These are phyloP conservation scores for Vigna angularis DNA, from an alignment of 306 rosid species.

Conservation along the genomic window DNA sequence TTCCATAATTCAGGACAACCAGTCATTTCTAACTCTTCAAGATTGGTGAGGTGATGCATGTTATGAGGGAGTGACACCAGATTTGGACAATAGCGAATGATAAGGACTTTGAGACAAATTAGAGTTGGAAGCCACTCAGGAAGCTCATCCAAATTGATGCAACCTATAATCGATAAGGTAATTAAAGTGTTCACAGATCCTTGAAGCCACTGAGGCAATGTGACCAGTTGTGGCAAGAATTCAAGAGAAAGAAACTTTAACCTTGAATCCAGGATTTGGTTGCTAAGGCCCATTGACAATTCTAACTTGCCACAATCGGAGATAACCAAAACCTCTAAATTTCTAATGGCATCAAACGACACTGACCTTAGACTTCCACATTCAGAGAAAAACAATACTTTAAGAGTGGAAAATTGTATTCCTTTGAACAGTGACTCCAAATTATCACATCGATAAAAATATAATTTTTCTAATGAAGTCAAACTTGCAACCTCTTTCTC, in stretches of 20 bases:
- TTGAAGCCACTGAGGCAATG: not conserved
- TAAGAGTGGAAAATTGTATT: not conserved
- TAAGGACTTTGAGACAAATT: not conserved
- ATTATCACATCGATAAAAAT: too few relatives aligned
- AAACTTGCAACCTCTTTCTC: too few relatives aligned
- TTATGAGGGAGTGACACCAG: not conserved
- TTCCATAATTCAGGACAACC: not conserved
- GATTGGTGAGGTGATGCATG: not conserved
- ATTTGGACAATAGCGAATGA: fast-evolving
- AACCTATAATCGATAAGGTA: fast-evolving
- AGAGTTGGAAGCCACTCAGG: not conserved
- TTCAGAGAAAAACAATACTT: fast-evolving
- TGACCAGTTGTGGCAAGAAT: not conserved
- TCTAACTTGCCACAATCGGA: fast-evolving
- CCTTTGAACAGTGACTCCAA: too few relatives aligned
- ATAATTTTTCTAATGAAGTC: too few relatives aligned
- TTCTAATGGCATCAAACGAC: not conserved
- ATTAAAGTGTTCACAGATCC: not conserved
- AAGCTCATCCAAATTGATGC: not conserved
- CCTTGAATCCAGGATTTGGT: not conserved
- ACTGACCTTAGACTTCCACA: not conserved
- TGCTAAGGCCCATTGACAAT: not conserved
- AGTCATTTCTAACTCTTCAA: not conserved
- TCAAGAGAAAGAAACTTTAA: not conserved
- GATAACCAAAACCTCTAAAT: not conserved